Percentiles rank a stretch among this genome's conserved stretches.
These are phyloP conservation scores for Immersiella caudata DNA, from an alignment of 495 filamentous ascomycete genomes.

Conservation along the genomic window DNA sequence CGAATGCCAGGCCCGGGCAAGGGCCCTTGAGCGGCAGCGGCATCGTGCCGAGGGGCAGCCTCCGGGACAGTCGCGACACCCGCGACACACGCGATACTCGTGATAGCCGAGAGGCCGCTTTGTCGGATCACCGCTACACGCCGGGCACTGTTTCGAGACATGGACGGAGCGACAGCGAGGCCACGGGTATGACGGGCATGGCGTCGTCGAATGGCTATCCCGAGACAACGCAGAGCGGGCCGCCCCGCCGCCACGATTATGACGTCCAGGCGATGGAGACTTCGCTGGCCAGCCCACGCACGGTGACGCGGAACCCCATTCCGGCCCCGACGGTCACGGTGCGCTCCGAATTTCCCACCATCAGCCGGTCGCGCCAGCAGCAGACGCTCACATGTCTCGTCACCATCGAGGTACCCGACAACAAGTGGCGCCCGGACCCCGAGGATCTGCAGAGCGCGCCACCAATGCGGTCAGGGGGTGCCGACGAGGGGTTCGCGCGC, in stretches of 20 bases:
- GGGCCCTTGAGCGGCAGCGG: conserved; percentile 32
- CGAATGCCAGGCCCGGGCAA: conserved; percentile 40
- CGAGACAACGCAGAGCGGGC: conserved; percentile 61
- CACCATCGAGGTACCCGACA: conserved; percentile 91
- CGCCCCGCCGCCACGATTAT: conserved; percentile 82
- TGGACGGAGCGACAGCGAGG: conserved; percentile 69
- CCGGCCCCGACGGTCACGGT: conserved; percentile 88
- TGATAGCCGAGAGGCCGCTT: conserved; percentile 61
- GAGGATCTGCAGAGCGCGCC: conserved; percentile 75
- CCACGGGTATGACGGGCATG: conserved; percentile 60
- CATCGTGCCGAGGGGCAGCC: conserved; percentile 37
- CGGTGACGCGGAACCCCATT: conserved; percentile 82
- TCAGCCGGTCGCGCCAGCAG: conserved; percentile 89
- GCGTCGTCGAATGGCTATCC: conserved; percentile 77
- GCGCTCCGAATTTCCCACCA: conserved; percentile 93
- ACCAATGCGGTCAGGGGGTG: conserved; percentile 37
- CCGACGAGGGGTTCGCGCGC: conserved; percentile 50
- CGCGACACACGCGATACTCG: conserved; percentile 52
- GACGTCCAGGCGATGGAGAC: conserved; percentile 97
- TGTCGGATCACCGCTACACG: conserved; percentile 64
- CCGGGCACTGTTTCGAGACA: conserved; percentile 61
- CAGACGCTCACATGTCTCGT: conserved; percentile 93
- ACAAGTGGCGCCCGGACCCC: conserved; percentile 84
- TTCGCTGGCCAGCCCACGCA: conserved; percentile 73
- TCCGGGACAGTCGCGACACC: conserved; percentile 54